Conservation (phyloP, 352 stramenopile genomes). For the Phytophthora rubi region DNA sequence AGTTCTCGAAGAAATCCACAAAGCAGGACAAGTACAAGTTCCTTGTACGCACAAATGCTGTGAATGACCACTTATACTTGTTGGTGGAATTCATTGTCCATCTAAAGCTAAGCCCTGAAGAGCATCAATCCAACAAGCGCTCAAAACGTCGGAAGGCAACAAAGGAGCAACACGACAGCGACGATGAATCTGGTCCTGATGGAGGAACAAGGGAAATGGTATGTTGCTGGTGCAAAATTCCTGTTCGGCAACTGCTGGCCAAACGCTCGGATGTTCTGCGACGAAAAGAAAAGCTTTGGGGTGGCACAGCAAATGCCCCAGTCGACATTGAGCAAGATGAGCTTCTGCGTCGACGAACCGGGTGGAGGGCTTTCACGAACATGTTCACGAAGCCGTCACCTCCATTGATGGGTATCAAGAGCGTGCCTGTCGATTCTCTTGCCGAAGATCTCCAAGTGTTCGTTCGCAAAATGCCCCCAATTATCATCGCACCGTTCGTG, state of each 20-base stretch:
- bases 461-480: constrained; percentile 67
- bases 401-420: constrained; percentile 73
- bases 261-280: constrained; percentile 57
- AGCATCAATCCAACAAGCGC: constrained; percentile 26
- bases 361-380: constrained; percentile 76
- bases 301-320: constrained; percentile 64
- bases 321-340: constrained; percentile 82
- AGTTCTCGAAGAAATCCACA: constrained; percentile 79
- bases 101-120: constrained; percentile 42
- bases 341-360: constrained; percentile 65
- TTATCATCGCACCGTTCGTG: constrained; percentile 70
- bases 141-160: constrained; percentile 18
- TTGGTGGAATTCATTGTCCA: constrained; percentile 82
- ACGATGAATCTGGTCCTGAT: constrained; percentile 16
- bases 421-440: constrained; percentile 53
- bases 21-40: constrained; percentile 88
- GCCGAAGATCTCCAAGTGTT: constrained; percentile 57
- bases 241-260: constrained; percentile 56
- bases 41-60: constrained; percentile 70
- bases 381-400: constrained; percentile 62
- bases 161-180: constrained; percentile 13
- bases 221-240: constrained; percentile 83
- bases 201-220: constrained; percentile 64
- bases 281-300: constrained; percentile 64
- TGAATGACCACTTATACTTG: constrained; percentile 73